Base-by-base conservation (phyloP, 169 alveolate genomes). In the Plasmodium relictum region DNA sequence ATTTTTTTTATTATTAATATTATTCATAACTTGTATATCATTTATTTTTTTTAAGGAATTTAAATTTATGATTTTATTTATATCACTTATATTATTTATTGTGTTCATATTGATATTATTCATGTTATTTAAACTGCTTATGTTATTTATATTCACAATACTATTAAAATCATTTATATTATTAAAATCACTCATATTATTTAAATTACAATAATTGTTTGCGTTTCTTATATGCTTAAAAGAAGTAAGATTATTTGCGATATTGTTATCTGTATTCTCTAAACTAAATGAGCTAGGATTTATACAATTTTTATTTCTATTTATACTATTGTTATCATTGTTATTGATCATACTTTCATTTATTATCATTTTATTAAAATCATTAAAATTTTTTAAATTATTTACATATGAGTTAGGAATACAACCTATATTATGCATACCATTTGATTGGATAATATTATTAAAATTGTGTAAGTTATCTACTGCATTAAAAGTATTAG, bases 361-460 rank as follows among this genome's bases (percentile, higher is more conserved):
- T 31, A 31, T 31, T 31, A 31, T 31, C 3, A 31, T 31, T 31
- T 31, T 31, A 31, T 3, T 31, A 31, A 31, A 31, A 31, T 54
- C 63, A 54, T 54, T 54, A 54, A 18, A 54, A 54, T 54, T 54
- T 54, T 54, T 54, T 22, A 54, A 14, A 54, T 54, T 54, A 54
- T 54, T 54, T 22, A 54, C 22, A 16, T 54, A 54, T 8, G 22
- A 6, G 22, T 54, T 18, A 18, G 63, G 22, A 18, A 54, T 16
- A 54, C 63, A 18, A 54, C 22, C 14, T 12, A 54, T 54, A 14
- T 22, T 16, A 9, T 54, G 26, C 14, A 54, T 1, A 16, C 14
- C 14, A 31, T 31, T 31, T 31, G 39, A 3, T 31, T 31, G 39
- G 1, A 2, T 3, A 1, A 31, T 31, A 3, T 31, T 31, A 31